Evolutionary conservation across 345 rosid genomes (phyloP).

Genomic region (Sisymbrium altissimum): DNA sequence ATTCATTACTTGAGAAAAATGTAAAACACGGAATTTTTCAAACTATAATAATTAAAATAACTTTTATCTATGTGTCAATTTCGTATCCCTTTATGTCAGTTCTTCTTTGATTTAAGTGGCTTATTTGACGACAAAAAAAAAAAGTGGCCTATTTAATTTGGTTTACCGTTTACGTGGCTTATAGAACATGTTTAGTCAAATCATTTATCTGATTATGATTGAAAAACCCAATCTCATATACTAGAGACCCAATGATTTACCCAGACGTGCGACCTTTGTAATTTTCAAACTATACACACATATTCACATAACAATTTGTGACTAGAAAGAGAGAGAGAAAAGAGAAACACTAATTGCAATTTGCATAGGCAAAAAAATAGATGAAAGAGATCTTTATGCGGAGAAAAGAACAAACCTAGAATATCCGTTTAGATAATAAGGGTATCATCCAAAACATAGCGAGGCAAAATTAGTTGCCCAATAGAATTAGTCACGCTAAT

Average conservation of each 20-base stretch:
- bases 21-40: background rate
- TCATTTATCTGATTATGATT: background rate
- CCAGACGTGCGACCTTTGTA: background rate
- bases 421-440: background rate
- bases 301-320: background rate
- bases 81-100: constrained; percentile 2
- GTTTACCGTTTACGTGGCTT: constrained; percentile 1
- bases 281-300: background rate
- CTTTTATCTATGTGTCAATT: background rate
- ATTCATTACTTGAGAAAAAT: background rate
- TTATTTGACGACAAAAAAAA: no score
- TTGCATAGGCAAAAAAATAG: background rate
- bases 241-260: background rate
- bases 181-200: background rate
- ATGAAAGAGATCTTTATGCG: no score
- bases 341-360: background rate
- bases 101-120: constrained; percentile 9
- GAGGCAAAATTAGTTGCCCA: no score
- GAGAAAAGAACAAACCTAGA: no score
- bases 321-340: background rate
- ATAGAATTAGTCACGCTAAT: no score
- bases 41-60: background rate
- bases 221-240: background rate
- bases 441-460: no score
- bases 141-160: background rate